Evolutionary conservation across 2,329 filamentous ascomycete genomes (phyloP), one percentile per base, ranked within the genome.

Genomic region (Tricladium varicosporioides): DNA sequence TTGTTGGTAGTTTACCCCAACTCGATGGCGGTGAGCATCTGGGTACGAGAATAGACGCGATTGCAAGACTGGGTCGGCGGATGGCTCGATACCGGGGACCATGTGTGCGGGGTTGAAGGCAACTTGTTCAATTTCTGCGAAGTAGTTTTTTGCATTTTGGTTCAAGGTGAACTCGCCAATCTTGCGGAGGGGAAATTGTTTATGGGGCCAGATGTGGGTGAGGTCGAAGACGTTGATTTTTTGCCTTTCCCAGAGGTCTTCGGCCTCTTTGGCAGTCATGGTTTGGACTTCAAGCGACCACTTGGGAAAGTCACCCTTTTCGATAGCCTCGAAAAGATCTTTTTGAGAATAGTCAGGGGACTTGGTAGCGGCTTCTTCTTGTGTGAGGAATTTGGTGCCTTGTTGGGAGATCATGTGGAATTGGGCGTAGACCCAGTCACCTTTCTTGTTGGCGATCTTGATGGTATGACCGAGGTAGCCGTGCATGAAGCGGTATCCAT

Each of bases 11-110:
- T 83, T 83, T 59, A 73, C 74, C 9, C 81, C 81, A n/a, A 84
- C 64, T 18, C 80, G 77, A 68, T 83, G 79, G 47, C 78, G 78
- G 67, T 83, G 80, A 0, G 80, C 83, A 65, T 89, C 86, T 10
- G 83, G 79, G 72, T 89, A 89, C 1, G 84, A 87, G 77, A 88
- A 88, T 40, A 88, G 77, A 53, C 85, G 83, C 32, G 80, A 81
- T 69, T 89, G 85, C 1, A 89, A 74, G 31, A 89, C 83, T 0
- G 86, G 86, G 63, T 89, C 86, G 59, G 84, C 83, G 1, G 84
- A 87, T 2, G 85, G 81, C 70, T 88, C 85, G 51, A 86, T 82
- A 44, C 86, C 86, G 1, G 85, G 85, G 1, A 82, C 77, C 70
- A 88, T 71, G 67, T 88, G 83, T 1, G 83, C 77, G 31, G 86